Conservation (phyloP, 139 green algal species). For the Haematococcus sp. region DNA sequence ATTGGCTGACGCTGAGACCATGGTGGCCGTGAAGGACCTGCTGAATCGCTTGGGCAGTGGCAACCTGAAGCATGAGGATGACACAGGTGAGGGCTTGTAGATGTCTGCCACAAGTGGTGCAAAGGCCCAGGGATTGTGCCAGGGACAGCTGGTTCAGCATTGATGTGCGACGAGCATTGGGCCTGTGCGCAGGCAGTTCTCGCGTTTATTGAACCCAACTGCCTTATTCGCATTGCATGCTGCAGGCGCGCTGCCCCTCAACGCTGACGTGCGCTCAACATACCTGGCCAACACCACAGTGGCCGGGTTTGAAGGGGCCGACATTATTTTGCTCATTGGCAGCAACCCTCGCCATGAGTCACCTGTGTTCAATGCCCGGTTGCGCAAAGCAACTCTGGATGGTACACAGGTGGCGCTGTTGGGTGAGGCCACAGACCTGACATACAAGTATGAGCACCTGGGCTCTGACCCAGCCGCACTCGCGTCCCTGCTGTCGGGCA, state of each 20-base stretch:
- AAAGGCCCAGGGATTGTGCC: no score
- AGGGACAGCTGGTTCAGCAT: no score
- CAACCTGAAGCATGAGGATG: slow-evolving; percentile 67
- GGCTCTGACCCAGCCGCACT: slow-evolving; percentile 72
- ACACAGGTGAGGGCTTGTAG: neutral
- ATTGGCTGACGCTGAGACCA: slow-evolving; percentile 91
- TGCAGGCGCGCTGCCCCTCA: slow-evolving; percentile 16
- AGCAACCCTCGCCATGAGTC: slow-evolving; percentile 91
- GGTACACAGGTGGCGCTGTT: slow-evolving; percentile 62
- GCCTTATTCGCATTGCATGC: no score
- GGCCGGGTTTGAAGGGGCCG: slow-evolving; percentile 71
- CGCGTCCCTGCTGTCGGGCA: slow-evolving; percentile 51
- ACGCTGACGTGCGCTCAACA: slow-evolving; percentile 80
- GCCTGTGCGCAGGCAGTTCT: no score
- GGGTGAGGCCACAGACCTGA: slow-evolving; percentile 85
- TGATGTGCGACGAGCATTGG: no score
- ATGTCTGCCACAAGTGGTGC: no score
- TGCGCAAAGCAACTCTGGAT: slow-evolving; percentile 71
- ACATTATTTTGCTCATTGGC: slow-evolving; percentile 57
- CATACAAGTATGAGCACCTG: slow-evolving; percentile 86
- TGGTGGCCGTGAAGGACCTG: slow-evolving; percentile 85
- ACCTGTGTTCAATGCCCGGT: slow-evolving; percentile 92
- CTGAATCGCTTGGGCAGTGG: slow-evolving; percentile 63
- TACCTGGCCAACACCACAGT: slow-evolving; percentile 93
- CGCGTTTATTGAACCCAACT: no score